Percentiles rank a stretch among this genome's conserved stretches.
These are phyloP conservation scores for Dictyostelium brefeldianum DNA, from an alignment of 78 protist species.

Conservation along the genomic window DNA sequence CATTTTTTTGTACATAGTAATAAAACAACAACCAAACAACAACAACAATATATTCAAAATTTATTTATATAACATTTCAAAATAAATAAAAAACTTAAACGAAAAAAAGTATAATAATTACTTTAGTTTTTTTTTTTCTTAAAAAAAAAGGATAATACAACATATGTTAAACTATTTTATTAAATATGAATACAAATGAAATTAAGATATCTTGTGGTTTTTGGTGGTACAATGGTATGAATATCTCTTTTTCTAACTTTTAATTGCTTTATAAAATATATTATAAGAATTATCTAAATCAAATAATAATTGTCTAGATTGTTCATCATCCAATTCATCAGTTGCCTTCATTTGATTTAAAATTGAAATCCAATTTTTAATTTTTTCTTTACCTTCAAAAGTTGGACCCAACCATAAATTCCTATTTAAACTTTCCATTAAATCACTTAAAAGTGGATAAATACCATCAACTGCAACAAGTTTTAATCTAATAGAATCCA, in stretches of 20 bases:
- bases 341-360: constrained; percentile 89
- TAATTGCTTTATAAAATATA: constrained; percentile 84
- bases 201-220: background rate
- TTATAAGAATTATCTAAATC: constrained; percentile 90
- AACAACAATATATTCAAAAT: background rate
- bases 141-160: background rate
- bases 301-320: constrained; percentile 89
- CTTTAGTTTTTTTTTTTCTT: background rate
- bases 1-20: background rate
- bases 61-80: background rate
- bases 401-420: constrained; percentile 76
- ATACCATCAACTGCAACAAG: constrained; percentile 90
- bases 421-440: constrained; percentile 81
- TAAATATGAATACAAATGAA: background rate
- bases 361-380: constrained; percentile 77
- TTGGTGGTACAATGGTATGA: too few species aligned
- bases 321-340: constrained; percentile 89
- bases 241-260: constrained; percentile 3
- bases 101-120: background rate
- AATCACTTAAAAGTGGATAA: constrained; percentile 85
- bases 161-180: background rate
- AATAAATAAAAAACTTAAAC: background rate
- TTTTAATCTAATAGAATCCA: constrained; percentile 89
- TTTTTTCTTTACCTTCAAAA: constrained; percentile 85
- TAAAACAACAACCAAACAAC: background rate